Conservation (phyloP, 2,329 filamentous ascomycete genomes). For the Venturia effusa region DNA sequence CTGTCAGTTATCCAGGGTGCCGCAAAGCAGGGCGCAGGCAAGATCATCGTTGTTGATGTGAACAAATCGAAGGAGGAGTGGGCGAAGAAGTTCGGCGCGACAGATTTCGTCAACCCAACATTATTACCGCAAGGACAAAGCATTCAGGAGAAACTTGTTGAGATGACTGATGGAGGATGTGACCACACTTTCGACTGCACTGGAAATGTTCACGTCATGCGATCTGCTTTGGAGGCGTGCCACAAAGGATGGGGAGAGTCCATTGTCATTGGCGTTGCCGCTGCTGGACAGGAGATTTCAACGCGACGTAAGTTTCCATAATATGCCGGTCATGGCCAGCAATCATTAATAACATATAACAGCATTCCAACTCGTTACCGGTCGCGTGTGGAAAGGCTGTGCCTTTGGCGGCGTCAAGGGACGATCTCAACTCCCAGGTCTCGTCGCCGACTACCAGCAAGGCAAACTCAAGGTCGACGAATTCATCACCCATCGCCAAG, state of each 20-base stretch:
- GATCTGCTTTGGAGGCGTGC: conserved; percentile 89
- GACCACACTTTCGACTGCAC: conserved; percentile 99
- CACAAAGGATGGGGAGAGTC: conserved; percentile 99
- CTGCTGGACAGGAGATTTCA: conserved; percentile 88
- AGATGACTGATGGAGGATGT: conserved; percentile 95
- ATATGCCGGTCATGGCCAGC: neutral
- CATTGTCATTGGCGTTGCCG: conserved; percentile 95
- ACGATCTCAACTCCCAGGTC: conserved; percentile 75
- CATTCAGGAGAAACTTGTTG: conserved; percentile 84
- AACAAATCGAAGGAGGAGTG: conserved; percentile 88
- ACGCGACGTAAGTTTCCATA: conserved; percentile 69
- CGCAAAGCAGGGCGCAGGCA: conserved; percentile 67
- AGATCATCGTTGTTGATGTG: conserved; percentile 69
- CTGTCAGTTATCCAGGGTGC: conserved; percentile 92
- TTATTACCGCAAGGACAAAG: conserved; percentile 56
- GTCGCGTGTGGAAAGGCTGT: conserved; percentile 94
- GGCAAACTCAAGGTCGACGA: conserved; percentile 95
- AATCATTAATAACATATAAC: conserved; percentile 9
- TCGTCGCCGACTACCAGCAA: conserved; percentile 81
- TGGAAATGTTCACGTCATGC: conserved; percentile 92
- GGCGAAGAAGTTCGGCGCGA: conserved; percentile 89
- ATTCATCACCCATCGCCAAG: conserved; percentile 95
- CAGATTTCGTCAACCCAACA: conserved; percentile 86
- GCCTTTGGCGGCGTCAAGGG: conserved; percentile 98
- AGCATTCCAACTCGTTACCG: conserved; percentile 98